These are phyloP conservation scores for Stachybotrys elegans DNA, from an alignment of 2,329 filamentous ascomycete species.

Conservation along the genomic window DNA sequence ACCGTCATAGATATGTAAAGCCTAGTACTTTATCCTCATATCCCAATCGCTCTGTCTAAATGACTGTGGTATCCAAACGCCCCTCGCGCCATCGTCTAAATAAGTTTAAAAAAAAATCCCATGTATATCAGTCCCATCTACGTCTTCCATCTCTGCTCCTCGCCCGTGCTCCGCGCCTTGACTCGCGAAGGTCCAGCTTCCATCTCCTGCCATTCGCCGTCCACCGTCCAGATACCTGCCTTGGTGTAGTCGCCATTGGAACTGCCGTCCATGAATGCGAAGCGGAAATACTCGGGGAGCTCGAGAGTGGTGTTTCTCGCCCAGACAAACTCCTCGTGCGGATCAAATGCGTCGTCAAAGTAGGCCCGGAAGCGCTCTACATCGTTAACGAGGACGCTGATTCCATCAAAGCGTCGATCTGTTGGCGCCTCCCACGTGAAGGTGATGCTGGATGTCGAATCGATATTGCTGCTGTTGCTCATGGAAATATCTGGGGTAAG, in stretches of 20 bases:
- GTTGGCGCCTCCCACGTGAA: conserved; percentile 48
- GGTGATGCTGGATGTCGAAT: conserved; percentile 57
- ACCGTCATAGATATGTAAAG: no score
- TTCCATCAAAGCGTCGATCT: conserved; percentile 59
- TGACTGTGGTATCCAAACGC: no score
- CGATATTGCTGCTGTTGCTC: conserved; percentile 23
- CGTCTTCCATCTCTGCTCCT: conserved; percentile 15
- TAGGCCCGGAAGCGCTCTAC: conserved; percentile 76
- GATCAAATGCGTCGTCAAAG: conserved; percentile 50
- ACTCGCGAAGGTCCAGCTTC: conserved; percentile 51
- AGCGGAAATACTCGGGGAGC: conserved; percentile 69
- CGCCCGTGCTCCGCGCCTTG: conserved; percentile 19
- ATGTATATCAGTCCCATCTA: no score
- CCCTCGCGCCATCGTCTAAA: no score
- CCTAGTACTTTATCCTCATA: no score
- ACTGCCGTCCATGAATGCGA: conserved; percentile 66
- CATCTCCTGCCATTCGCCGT: conserved; percentile 65
- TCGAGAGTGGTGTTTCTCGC: conserved; percentile 37
- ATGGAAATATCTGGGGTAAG: conserved; percentile 41
- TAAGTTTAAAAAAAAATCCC: no score
- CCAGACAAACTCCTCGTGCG: conserved; percentile 52
- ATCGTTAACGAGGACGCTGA: conserved; percentile 79
- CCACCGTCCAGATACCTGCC: conserved; percentile 63
- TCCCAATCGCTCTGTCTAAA: no score
- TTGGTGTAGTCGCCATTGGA: conserved; percentile 66